Evolutionary conservation across 768 basidiomycete species (phyloP).

Genomic region (Leccinellum albellum): DNA sequence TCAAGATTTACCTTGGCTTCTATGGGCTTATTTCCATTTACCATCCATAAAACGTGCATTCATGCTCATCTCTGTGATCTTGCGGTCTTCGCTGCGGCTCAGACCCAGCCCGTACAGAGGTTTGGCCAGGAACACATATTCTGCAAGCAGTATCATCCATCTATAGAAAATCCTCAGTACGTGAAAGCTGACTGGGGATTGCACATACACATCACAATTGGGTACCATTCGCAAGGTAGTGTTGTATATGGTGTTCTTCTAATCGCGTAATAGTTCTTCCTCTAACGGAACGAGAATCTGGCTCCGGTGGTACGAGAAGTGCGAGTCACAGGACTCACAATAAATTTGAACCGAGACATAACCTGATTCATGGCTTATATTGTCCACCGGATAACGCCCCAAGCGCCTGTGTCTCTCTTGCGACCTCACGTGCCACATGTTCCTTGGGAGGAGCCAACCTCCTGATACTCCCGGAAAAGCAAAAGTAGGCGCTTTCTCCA

Average conservation of each 20-base stretch:
- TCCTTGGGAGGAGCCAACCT: conserved; percentile 11
- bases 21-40: not conserved
- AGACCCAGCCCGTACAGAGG: conserved; percentile 73
- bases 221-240: conserved; percentile 60
- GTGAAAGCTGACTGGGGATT: not conserved
- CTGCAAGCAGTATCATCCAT: conserved; percentile 78
- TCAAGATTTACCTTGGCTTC: not conserved
- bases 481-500: conserved; percentile 24
- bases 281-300: conserved; percentile 31
- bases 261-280: conserved; percentile 65
- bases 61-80: conserved; percentile 62
- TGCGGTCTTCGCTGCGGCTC: conserved; percentile 49
- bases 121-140: conserved; percentile 74
- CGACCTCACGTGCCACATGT: conserved; percentile 20
- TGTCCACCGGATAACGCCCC: conserved; percentile 11
- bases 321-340: conserved; percentile 42
- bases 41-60: conserved; percentile 24
- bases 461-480: conserved; percentile 18
- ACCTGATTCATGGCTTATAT: conserved; percentile 64
- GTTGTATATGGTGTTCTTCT: conserved; percentile 68
- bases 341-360: conserved; percentile 79
- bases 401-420: conserved; percentile 19
- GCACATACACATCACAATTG: conserved; percentile 66
- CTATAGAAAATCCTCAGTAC: conserved; percentile 34
- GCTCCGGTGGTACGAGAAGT: not conserved